phyloP scores from a whole-genome alignment of 305 asterid species.

The Solanum chacoense region DNA sequence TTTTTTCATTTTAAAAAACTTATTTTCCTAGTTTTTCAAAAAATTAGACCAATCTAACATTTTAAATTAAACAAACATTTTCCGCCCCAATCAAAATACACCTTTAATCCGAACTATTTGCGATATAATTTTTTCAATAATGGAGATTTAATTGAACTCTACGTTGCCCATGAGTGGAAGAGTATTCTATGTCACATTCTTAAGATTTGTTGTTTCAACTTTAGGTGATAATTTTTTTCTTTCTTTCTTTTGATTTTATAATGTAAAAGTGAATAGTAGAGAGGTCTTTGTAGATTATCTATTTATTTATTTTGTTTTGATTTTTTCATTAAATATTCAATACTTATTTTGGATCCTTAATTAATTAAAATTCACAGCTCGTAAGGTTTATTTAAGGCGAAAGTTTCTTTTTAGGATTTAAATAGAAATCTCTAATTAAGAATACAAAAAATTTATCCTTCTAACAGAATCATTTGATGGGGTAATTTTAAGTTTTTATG shows the following conservation, averaged over 20 bases:
- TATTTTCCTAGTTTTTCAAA: too few relatives aligned
- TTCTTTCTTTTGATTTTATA: not conserved
- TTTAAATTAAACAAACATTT: too few relatives aligned
- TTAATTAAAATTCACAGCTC: not conserved
- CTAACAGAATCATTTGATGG: too few relatives aligned
- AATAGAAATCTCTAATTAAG: not conserved
- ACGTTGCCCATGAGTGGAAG: not conserved
- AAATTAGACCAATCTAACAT: not conserved
- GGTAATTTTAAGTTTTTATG: not conserved
- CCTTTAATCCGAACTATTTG: not conserved
- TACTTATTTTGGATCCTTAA: not conserved
- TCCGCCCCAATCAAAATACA: not conserved
- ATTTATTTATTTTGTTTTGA: not conserved
- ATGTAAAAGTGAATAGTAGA: not conserved
- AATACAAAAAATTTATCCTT: not conserved
- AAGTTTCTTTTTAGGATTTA: not conserved
- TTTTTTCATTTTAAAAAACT: too few relatives aligned
- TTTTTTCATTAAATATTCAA: not conserved
- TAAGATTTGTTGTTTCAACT: not conserved
- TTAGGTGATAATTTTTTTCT: not conserved
- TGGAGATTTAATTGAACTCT: not conserved
- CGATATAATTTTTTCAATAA: not conserved
- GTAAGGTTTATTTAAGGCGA: not conserved
- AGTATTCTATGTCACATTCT: not conserved
- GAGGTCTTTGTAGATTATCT: not conserved